Base-by-base conservation (phyloP, 2,329 filamentous ascomycete genomes). In the Verticillium zaregamsianum region DNA sequence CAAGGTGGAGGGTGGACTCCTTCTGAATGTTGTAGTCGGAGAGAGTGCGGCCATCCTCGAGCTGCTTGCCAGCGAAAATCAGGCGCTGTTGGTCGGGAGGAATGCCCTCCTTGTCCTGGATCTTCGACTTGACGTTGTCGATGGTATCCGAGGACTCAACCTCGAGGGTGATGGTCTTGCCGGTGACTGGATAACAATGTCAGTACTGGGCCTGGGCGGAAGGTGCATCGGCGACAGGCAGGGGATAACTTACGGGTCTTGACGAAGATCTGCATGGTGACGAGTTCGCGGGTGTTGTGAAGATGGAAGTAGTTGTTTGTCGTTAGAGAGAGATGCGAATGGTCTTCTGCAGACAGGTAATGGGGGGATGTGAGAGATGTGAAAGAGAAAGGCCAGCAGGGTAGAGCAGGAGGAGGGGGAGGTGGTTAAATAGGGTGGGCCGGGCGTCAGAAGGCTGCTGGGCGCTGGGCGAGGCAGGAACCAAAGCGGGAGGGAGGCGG, bases 191-290 rank as follows among this genome's bases (percentile, higher is more conserved):
- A 9, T 6, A 5, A 2, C 8, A 17, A 20, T 25, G 69, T 73
- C 63, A 72, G 69, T 40, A 59, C 82, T 69, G 82, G 80, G 66
- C 77, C 64, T 54, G 58, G 45, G 57, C 28, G 58, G 45, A 59
- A 56, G 32, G 2, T 55, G 7, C 55, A 7, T 23, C 31, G 58
- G 32, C 9, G 49, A 31, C 32, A 45, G 25, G 35, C 66, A 64
- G 59, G 66, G 70, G 39, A 28, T 5, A 71, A 89, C 90, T 86
- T 83, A 92, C 90, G 86, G 71, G 93, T 97, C 89, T 97, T 97
- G 73, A 97, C 93, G 80, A 97, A 97, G 85, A 97, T 97, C 86
- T 97, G 93, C 93, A 97, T 96, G 78, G 69, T 88, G 79, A 68
- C 75, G 73, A 70, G 70, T 70, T 67, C 33, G 56, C 23, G 37